Base-by-base conservation (phyloP, 1,139 yeast genomes). In the Taiozyma sp. region DNA sequence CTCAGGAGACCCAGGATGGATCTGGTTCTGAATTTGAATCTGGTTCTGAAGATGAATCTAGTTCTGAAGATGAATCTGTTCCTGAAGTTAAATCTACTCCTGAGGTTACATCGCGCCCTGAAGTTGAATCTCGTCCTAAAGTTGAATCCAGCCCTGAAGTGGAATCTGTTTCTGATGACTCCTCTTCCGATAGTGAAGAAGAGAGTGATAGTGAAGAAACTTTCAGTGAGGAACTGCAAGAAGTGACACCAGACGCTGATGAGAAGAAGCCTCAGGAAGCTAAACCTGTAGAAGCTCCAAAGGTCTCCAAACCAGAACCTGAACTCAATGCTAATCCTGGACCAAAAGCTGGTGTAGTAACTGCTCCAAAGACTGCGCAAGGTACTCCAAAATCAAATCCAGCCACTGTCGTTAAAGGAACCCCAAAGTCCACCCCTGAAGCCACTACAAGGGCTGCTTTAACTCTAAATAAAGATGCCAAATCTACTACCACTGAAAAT, bases 21-120 rank as follows among this genome's bases (percentile, higher is more conserved):
- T 39, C 49, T 26, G 43, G 42, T n/a, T 28, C 28, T 28, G 49
- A 47, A 24, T 5, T 6, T 24, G 26, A 24, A 21, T 39, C 49
- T 26, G 43, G 42, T 19, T 28, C 28, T 28, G 49, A 47, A 6
- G 44, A 43, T 19, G 44, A 28, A 14, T 7, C 19, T 34, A 19
- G 14, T 13, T 7, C n/a, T 34, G 4, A 34, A 11, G 44, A 39
- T 19, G 44, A 34, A 34, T 6, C 19, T 34, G 37, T 4, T 4
- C 6, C n/a, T 34, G 19, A 34, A 14, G 13, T 11, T 29, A 10
- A 29, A 29, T 11, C 30, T 29, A 10, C 5, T 4, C 6, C 37
- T n/a, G 14, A 34, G 13, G 5, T 11, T 29, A 10, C 7, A 29
- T 11, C 30, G 7, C 11, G 13, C 3, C 14, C 37, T n/a, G 14